Evolutionary conservation across 228 moss, liverwort and hornwort species (phyloP).

Genomic region (Sphagnum fallax): DNA sequence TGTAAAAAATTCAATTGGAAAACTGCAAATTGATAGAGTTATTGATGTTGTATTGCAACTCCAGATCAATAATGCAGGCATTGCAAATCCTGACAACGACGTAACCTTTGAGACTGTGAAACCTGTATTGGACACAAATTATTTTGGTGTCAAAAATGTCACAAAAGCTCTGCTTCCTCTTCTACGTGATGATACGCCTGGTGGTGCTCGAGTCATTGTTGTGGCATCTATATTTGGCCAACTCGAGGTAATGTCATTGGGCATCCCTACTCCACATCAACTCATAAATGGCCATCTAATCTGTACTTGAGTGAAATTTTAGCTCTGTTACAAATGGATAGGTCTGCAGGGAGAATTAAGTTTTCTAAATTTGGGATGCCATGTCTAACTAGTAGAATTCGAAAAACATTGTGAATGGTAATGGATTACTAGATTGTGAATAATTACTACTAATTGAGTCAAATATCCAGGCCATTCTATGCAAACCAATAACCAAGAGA

Average conservation of each 20-base stretch:
- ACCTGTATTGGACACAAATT: conserved; percentile 45
- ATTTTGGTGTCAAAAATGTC: conserved; percentile 42
- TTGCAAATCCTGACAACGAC: conserved; percentile 27
- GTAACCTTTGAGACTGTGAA: conserved; percentile 36
- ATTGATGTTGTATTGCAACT: background rate
- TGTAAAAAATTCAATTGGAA: background rate
- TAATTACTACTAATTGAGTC: no score
- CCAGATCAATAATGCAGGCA: conserved; percentile 44
- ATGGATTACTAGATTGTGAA: no score
- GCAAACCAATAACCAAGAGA: no score
- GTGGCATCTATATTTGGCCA: conserved; percentile 32
- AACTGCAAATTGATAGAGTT: background rate
- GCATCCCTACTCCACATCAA: no score
- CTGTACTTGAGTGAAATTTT: no score
- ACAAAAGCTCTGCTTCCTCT: conserved; percentile 40
- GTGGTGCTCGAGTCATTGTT: conserved; percentile 31
- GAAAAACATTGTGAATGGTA: no score
- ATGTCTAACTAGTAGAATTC: no score
- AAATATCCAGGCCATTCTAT: no score
- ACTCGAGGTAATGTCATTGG: conserved; percentile 17
- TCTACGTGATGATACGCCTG: conserved; percentile 14
- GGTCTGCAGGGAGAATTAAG: no score
- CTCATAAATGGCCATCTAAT: no score
- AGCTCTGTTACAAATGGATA: no score
- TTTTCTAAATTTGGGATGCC: no score